Evolutionary conservation across 306 rosid species (phyloP).

Genomic region (Rosa rugosa): DNA sequence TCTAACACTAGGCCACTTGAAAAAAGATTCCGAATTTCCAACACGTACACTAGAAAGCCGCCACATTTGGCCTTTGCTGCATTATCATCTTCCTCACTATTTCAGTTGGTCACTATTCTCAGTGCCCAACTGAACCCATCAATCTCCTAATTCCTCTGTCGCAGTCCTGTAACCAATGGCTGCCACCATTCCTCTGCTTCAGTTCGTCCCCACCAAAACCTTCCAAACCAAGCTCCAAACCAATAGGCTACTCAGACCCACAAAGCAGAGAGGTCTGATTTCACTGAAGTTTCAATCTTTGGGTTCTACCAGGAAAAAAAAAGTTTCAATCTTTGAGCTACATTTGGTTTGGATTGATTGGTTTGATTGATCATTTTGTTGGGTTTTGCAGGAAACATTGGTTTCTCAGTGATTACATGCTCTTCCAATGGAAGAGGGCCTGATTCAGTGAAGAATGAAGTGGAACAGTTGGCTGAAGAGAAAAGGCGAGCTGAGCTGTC

Average conservation of each 20-base stretch:
- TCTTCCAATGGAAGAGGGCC: slow-evolving; percentile 73
- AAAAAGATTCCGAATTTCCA: slow-evolving; percentile 12
- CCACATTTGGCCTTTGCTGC: not conserved
- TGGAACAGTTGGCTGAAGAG: slow-evolving; percentile 42
- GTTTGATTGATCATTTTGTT: not conserved
- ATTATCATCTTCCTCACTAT: slow-evolving; percentile 8
- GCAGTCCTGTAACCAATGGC: slow-evolving; percentile 44
- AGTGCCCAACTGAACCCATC: slow-evolving; percentile 5
- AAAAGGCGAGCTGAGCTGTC: slow-evolving; percentile 67
- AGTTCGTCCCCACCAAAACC: slow-evolving; percentile 30
- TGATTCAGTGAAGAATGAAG: slow-evolving; percentile 40
- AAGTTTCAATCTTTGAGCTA: not conserved
- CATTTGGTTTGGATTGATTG: not conserved
- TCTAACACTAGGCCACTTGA: not conserved
- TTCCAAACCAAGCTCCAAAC: slow-evolving; percentile 30
- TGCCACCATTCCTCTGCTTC: slow-evolving; percentile 47
- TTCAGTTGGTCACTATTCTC: not conserved
- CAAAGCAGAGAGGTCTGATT: slow-evolving; percentile 41
- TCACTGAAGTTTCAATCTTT: not conserved
- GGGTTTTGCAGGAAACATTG: slow-evolving; percentile 37
- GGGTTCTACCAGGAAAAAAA: not conserved
- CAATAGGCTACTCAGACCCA: slow-evolving; percentile 32
- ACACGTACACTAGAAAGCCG: slow-evolving; percentile 5
- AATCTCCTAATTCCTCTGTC: not conserved
- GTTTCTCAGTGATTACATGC: slow-evolving; percentile 40